Base-by-base conservation (phyloP, 345 rosid genomes). In the Turritis glabra region DNA sequence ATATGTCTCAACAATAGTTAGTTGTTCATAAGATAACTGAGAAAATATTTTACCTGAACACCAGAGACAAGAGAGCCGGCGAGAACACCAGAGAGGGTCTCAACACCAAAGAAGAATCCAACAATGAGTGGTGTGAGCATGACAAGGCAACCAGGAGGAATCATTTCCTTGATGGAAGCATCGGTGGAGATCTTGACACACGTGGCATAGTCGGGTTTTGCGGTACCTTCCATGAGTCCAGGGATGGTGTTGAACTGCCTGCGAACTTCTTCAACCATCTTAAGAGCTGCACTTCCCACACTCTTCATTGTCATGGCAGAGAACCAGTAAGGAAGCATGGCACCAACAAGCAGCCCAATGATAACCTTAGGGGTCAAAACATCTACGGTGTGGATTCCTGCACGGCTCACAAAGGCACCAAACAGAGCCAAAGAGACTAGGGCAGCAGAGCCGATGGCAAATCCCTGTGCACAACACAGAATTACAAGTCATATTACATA, bases 291-390 rank as follows among this genome's bases (percentile, higher is more conserved):
- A 73, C 90, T 91, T 81, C 97, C 98, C 56, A 94, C 98, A 48
- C 97, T 88, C 88, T 94, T 94, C 97, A 91, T 91, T 47, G 97
- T 94, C 98, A 94, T 91, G 67, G 97, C 97, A 76, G 98, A 91
- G 84, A 94, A 94, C 97, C 97, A 94, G 89, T 94, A 94, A 3
- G 97, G 96, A 73, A 88, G 97, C 97, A 94, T 91, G 11, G 98
- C 97, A 73, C 97, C 98, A 5, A 89, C 97, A 38, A 94, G 77
- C 63, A 91, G 79, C 38, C 98, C 98, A 35, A 94, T 89, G 65
- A 94, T 89, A 50, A 94, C 97, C 76, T 89, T 91, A 6, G 97
- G 98, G 46, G 96, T 89, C 87, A 91, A 82, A 5, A 94, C 97
- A 81, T 94, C 88, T 0, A 94, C 97, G 4, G 86, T 91, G 53